Base-by-base conservation (phyloP, 768 basidiomycete genomes). In the Podaxis sp. region DNA sequence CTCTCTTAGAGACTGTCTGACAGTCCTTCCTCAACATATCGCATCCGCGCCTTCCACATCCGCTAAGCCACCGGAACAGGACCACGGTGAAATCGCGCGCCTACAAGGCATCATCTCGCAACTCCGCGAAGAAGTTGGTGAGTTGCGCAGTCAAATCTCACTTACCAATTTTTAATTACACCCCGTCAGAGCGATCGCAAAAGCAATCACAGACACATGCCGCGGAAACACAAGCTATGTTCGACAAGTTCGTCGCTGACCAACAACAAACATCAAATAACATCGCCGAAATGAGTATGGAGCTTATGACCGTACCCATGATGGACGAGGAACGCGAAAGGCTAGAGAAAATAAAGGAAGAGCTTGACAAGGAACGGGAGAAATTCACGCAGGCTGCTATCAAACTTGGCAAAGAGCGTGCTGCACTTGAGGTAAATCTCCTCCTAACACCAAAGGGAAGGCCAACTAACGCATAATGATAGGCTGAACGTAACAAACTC, bases 341-440 rank as follows among this genome's bases (percentile, higher is more conserved):
- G 30, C 70, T 92, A 36, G 83, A 85, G 33, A 76, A 70, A 17
- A 78, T 87, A 57, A 79, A 75, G 68, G 74, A 73, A 57, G 82
- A 88, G 49, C 83, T 93, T 4, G 87, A 92, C 55, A 76, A 80
- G 17, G 90, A 93, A 66, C 82, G 87, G 9, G 76, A 76, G 57
- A 84, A 84, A 63, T 85, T 90, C 65, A 85, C 86, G 0, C 84
- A 87, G 64, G 87, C 87, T 22, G 80, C 87, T 12, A 74, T 89
- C 19, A 81, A 79, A 63, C 75, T 93, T 26, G 85, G 85, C 0
- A 82, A 83, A 66, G 90, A 93, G 61, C 85, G 83, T 69, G 82
- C 85, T 2, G 75, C 77, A 4, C 71, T 93, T 12, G 89, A 92
- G 84, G 92, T 91, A 70, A 63, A 61, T 46, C 13, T 63, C 28